Conservation (phyloP, 2,329 filamentous ascomycete genomes). For the Dissoconium aciculare region DNA sequence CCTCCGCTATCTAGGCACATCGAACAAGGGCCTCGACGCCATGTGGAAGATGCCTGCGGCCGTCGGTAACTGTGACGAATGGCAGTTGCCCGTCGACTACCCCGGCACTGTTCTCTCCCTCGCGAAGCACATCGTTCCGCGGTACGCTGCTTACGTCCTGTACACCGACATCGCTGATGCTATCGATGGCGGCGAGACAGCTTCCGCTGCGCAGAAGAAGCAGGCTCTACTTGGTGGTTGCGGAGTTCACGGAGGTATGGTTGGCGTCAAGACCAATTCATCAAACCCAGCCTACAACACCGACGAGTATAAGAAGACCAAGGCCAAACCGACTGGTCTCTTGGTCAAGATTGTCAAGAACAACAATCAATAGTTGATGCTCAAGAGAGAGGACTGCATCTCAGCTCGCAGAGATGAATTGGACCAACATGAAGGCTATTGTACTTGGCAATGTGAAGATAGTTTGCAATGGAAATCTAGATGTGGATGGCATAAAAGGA, state of each 20-base stretch:
- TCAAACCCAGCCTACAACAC: conserved; percentile 1
- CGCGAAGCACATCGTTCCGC: not conserved
- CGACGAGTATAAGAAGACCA: too few relatives aligned
- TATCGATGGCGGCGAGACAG: not conserved
- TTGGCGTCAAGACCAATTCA: not conserved
- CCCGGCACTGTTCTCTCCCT: not conserved
- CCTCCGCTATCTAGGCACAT: conserved; percentile 1
- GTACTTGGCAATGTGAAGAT: too few relatives aligned
- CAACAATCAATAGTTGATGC: too few relatives aligned
- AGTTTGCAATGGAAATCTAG: too few relatives aligned
- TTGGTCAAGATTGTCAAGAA: too few relatives aligned
- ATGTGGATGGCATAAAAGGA: too few relatives aligned
- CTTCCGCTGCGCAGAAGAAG: not conserved
- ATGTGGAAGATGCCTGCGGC: not conserved
- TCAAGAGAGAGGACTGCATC: too few relatives aligned
- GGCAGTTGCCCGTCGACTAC: not conserved
- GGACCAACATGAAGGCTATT: too few relatives aligned
- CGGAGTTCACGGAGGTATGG: not conserved
- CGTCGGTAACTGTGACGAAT: not conserved
- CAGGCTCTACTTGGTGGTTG: not conserved
- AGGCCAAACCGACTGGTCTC: too few relatives aligned
- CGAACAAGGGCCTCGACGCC: not conserved
- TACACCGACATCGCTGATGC: not conserved
- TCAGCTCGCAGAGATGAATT: too few relatives aligned
- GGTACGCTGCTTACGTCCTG: not conserved